Base-by-base conservation (phyloP, 768 basidiomycete genomes). In the Lactarius hengduanensis region DNA sequence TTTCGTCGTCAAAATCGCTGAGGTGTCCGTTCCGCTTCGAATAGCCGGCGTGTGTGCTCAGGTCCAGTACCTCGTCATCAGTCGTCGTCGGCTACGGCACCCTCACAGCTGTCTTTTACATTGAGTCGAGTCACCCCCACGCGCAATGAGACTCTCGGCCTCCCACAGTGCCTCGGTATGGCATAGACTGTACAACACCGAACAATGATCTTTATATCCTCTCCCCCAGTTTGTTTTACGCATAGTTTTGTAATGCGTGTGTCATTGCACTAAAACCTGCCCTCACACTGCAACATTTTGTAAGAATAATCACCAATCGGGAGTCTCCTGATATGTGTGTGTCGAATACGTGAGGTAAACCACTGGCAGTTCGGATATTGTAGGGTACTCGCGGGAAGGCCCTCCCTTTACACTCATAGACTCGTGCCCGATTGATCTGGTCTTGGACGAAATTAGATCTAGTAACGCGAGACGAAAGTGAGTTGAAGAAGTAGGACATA, bases 1-100 rank as follows among this genome's bases (percentile, higher is more conserved):
- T 66, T 53, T 77, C 77, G 18, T 79, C 77, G 56, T 75, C 75
- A 64, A 76, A 75, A 55, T 72, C 75, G 63, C 72, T 70, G 40
- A 62, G 38, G 76, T 82, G 84, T 75, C 81, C 74, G 71, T 81
- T 78, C 71, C 79, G 77, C 72, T 80, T 80, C 30, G 91, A 86
- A 76, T 91, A 91, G 58, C 91, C 91, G 13, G 84, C 88, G 60
- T 84, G 83, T 74, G 83, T 74, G 73, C 76, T 80, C 54, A 80
- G 82, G 67, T 91, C 90, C 70, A 87, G 88, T 64, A 86, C 84
- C 73, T 93, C 91, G 63, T 94, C 91, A 69, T 93, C 91, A 47
- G 89, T 87, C 47, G 83, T 85, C 53, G 79, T 71, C 74, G n/a
- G 71, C 64, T 20, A 77, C 74, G 0, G 68, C 72, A n/a, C 59